Conservation (phyloP, 805 yeast genomes). For the Sugiyamaella marilandica region DNA sequence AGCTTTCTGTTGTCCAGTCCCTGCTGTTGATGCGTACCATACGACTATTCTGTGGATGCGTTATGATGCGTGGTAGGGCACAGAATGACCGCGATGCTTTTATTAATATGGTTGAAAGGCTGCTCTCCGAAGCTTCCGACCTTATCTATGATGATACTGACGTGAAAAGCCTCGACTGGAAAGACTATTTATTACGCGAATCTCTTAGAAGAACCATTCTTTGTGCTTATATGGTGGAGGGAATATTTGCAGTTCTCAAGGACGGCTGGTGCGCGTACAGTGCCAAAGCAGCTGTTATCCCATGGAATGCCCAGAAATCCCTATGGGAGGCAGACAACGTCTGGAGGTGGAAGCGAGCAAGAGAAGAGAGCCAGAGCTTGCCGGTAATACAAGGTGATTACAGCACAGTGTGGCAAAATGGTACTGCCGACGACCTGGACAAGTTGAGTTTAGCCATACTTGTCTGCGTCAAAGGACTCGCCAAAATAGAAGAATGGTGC, state of each 20-base stretch:
- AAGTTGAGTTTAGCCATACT: background rate
- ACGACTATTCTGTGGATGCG: background rate
- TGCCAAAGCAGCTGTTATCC: background rate
- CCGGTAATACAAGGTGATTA: background rate
- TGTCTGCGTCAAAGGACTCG: background rate
- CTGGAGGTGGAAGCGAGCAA: slow-evolving; percentile 1
- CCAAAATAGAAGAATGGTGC: background rate
- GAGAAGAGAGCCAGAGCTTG: background rate
- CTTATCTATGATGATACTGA: background rate
- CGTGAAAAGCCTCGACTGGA: background rate
- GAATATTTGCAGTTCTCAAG: background rate
- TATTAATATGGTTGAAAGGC: background rate
- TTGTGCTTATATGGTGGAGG: background rate
- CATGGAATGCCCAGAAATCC: background rate
- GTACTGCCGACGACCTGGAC: background rate
- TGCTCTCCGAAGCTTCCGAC: background rate
- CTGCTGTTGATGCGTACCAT: background rate
- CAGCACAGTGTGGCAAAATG: background rate
- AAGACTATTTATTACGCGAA: background rate
- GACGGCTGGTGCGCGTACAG: background rate
- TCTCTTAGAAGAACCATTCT: background rate
- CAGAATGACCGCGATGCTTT: background rate
- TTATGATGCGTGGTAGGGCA: background rate
- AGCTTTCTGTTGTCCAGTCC: background rate
- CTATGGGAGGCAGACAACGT: background rate